Percentiles rank a stretch among this genome's conserved stretches.
phyloP scores from a whole-genome alignment of 1,284 basidiomycete genomes.

The Pterulicium gracile region DNA sequence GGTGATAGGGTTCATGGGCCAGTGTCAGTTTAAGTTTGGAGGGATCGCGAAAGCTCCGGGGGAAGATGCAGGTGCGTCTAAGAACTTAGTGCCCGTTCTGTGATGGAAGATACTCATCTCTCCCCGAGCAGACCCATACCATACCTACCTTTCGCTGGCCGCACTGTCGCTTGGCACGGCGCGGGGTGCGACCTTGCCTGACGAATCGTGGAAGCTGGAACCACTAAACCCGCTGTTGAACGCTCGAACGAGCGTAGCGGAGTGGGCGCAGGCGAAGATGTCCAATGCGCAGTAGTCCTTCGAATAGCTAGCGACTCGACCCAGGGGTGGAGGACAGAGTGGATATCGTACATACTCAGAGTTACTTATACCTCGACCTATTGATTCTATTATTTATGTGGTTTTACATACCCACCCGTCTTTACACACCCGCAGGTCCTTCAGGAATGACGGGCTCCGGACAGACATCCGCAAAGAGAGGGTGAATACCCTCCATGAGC shows the following conservation, averaged over 20 bases:
- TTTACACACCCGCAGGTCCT: background rate
- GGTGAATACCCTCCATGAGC: background rate
- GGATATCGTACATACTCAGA: too few relatives aligned
- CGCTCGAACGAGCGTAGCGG: slow-evolving; percentile 46
- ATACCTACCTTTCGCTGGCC: slow-evolving; percentile 83
- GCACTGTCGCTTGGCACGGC: slow-evolving; percentile 42
- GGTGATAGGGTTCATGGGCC: slow-evolving; percentile 54
- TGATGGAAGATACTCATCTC: slow-evolving; percentile 2
- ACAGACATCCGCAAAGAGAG: background rate
- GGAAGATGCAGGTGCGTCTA: slow-evolving; percentile 71
- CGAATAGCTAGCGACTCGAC: too few relatives aligned
- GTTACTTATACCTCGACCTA: too few relatives aligned
- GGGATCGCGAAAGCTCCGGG: slow-evolving; percentile 77
- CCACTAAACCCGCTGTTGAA: slow-evolving; percentile 63
- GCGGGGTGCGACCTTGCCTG: background rate
- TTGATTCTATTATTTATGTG: too few relatives aligned
- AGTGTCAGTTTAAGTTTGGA: slow-evolving; percentile 77
- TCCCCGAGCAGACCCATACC: slow-evolving; percentile 62
- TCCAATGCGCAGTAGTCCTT: slow-evolving; percentile 7
- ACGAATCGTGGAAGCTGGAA: slow-evolving; percentile 47
- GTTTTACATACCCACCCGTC: too few relatives aligned
- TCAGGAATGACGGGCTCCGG: background rate
- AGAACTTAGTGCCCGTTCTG: too few relatives aligned
- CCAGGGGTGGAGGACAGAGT: too few relatives aligned
- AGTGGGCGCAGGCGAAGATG: slow-evolving; percentile 52